Percentiles rank a stretch among this genome's conserved stretches.
Evolutionary conservation across 2,329 filamentous ascomycete species (phyloP).

Genomic region (Huntiella savannae): DNA sequence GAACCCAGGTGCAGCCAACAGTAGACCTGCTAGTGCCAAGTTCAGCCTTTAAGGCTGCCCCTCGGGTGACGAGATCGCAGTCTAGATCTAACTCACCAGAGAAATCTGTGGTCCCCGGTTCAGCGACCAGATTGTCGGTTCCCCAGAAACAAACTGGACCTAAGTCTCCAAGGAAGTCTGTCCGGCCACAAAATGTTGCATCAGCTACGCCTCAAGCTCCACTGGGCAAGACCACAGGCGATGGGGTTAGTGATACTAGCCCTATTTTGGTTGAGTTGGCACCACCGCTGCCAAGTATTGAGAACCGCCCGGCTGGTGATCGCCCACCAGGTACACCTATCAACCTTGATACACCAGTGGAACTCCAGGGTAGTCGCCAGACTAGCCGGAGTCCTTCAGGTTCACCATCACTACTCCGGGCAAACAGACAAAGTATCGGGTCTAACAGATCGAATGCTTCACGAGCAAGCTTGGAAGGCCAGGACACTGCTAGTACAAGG

Average conservation of each 20-base stretch:
- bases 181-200: background rate
- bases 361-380: conserved; percentile 1
- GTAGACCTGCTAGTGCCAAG: conserved; percentile 1
- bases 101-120: conserved; percentile 1
- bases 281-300: background rate
- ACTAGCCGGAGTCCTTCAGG: conserved; percentile 7
- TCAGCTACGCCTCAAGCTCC: conserved; percentile 5
- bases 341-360: conserved; percentile 9
- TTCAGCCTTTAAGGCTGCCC: background rate
- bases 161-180: conserved; percentile 7
- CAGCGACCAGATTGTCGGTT: background rate
- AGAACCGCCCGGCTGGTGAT: background rate
- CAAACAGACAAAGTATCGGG: conserved; percentile 6
- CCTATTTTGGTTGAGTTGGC: background rate
- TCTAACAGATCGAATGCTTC: background rate
- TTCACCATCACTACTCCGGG: conserved; percentile 9
- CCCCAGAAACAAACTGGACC: background rate
- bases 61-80: conserved; percentile 6
- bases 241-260: conserved; percentile 2
- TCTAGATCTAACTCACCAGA: conserved; percentile 8
- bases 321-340: conserved; percentile 6
- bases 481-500: background rate
- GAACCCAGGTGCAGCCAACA: conserved; percentile 6
- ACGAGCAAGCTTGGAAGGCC: background rate
- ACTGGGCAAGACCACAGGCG: background rate